Base-by-base conservation (phyloP, 2,329 filamentous ascomycete genomes). In the Dothideomycetidae sp. region DNA sequence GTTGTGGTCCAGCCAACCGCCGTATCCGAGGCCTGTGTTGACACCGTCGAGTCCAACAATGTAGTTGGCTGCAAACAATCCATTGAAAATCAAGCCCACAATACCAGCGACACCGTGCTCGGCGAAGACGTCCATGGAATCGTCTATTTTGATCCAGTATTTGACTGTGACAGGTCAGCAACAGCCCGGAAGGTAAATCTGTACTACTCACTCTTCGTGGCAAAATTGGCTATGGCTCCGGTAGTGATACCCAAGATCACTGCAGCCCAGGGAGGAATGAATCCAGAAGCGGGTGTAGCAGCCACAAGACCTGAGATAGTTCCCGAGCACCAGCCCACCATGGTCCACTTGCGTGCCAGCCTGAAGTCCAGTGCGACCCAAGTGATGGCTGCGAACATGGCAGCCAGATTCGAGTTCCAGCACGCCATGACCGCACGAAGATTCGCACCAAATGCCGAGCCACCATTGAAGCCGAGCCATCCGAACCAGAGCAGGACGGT, bases 361-460 rank as follows among this genome's bases (percentile, higher is more conserved):
- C 90, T 80, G 73, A 78, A 96, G 72, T 98, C 90, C 51, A 96
- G 83, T 33, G 96, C 62, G 52, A 86, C 85, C 90, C 90, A 98
- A 37, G 85, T 81, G 60, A 90, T 82, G 46, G 84, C 80, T 29
- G 75, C 88, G 53, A 94, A 93, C 67, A 85, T 84, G 57, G 84
- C 88, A 33, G 84, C 90, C 53, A 93, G 59, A 66, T 90, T 94
- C 42, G 81, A 84, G 71, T 96, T 96, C 88, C 86, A 98, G 75
- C 83, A 93, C 39, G 90, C 88, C 77, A 94, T 92, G 47, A 81
- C 78, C 39, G 90, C 90, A 48, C 90, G 81, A 37, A 96, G 71
- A 66, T 94, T 94, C 48, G 86, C 84, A 37, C 43, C 43, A 33
- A 45, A 45, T 15, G 43, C 37, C 11, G 43, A 45, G 46, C 90